Evolutionary conservation across 2,329 filamentous ascomycete species (phyloP).

Genomic region (Pyrenophora tritici-repentis): DNA sequence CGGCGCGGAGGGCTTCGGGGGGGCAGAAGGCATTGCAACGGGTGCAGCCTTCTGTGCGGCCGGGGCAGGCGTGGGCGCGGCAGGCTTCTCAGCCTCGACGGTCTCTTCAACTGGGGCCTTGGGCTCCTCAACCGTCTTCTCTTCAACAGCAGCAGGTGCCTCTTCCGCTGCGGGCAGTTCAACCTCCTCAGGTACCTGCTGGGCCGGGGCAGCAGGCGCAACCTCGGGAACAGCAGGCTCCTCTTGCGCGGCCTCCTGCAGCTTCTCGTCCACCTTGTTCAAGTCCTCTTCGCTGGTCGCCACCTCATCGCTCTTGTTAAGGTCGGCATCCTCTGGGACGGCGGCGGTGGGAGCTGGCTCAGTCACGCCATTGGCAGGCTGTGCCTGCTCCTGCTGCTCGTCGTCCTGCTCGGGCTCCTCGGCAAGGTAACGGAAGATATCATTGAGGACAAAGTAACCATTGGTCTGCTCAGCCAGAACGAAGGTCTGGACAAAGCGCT

Average conservation of each 20-base stretch:
- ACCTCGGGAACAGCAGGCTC: conserved; percentile 33
- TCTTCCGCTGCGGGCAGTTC: conserved; percentile 49
- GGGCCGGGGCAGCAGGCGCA: conserved; percentile 45
- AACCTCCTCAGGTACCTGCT: conserved; percentile 41
- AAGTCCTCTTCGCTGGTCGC: conserved; percentile 53
- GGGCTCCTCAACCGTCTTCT: conserved; percentile 41
- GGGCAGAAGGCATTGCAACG: conserved; percentile 61
- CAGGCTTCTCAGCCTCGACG: conserved; percentile 63
- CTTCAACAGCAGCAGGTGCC: conserved; percentile 46
- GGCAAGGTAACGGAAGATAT: conserved; percentile 92
- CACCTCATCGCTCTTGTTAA: conserved; percentile 44
- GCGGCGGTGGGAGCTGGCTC: conserved; percentile 49
- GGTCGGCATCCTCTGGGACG: conserved; percentile 36
- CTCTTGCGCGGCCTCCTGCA: conserved; percentile 63
- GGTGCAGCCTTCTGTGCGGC: conserved; percentile 61
- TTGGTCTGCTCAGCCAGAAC: conserved; percentile 94
- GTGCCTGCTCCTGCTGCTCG: conserved; percentile 45
- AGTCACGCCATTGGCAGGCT: conserved; percentile 45
- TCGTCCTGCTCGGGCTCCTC: conserved; percentile 76
- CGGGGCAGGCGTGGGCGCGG: conserved; percentile 61
- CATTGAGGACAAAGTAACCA: conserved; percentile 97
- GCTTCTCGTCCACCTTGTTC: conserved; percentile 70
- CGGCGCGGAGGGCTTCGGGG: conserved; percentile 61
- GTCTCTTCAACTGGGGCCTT: conserved; percentile 41
- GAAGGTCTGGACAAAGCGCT: conserved; percentile 98